Conservation (phyloP, 179 eudicot genomes). For the Silene coronaria region DNA sequence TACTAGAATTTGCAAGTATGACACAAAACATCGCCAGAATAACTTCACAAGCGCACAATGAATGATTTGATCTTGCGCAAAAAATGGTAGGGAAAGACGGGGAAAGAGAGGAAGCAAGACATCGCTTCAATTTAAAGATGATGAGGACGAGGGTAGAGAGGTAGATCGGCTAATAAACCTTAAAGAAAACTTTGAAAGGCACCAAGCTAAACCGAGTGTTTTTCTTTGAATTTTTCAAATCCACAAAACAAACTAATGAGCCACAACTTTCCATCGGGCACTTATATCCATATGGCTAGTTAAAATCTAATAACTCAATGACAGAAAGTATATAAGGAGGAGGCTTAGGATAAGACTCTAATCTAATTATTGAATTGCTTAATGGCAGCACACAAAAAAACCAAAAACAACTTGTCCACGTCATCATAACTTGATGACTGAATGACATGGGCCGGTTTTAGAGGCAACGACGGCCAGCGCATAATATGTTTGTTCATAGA, state of each 20-base stretch:
- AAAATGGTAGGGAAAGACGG: neutral
- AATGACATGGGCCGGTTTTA: neutral
- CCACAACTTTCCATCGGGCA: neutral
- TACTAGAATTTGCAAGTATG: neutral
- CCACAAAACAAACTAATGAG: neutral
- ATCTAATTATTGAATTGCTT: neutral
- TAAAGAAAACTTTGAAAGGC: neutral
- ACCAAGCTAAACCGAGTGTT: neutral
- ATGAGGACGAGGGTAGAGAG: neutral
- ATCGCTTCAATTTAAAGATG: neutral
- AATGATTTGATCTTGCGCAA: neutral
- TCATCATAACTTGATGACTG: neutral
- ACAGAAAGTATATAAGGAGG: neutral
- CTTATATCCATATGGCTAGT: neutral
- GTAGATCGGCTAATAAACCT: neutral
- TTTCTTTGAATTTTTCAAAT: neutral
- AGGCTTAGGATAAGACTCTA: neutral
- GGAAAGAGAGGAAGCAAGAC: neutral
- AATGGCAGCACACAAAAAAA: neutral
- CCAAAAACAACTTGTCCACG: neutral
- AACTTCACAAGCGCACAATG: neutral
- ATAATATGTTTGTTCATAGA: neutral
- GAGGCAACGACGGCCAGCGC: slow-evolving; percentile 2
- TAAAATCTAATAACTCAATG: neutral
- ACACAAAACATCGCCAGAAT: neutral